Evolutionary conservation across 2,329 filamentous ascomycete species (phyloP).

Genomic region (Beauveria caledonica): DNA sequence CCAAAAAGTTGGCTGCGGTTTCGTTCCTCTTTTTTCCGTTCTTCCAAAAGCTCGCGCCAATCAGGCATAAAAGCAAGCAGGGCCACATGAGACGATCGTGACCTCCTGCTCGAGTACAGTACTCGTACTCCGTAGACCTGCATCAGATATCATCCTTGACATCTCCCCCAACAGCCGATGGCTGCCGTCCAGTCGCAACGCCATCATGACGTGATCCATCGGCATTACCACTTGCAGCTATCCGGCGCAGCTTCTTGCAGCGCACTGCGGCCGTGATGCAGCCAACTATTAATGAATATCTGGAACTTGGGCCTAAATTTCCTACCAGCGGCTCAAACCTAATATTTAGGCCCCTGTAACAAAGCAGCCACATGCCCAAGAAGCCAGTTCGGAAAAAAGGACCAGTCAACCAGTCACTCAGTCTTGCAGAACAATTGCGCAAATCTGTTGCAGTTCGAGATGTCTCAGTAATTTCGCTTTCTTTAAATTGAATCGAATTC

Average conservation of each 20-base stretch:
- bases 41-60: no score
- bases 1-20: no score
- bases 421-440: no score
- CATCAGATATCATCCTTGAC: no score
- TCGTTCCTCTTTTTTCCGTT: no score
- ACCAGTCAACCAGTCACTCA: not conserved
- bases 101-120: no score
- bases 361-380: not conserved
- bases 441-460: no score
- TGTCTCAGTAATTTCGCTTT: not conserved
- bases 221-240: not conserved
- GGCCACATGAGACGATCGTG: no score
- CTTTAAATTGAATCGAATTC: not conserved
- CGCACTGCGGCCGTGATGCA: not conserved
- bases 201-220: constrained; percentile 6
- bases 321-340: not conserved
- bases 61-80: no score
- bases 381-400: not conserved
- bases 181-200: not conserved
- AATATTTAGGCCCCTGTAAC: not conserved
- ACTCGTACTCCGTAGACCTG: no score
- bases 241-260: not conserved
- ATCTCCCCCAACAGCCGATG: not conserved
- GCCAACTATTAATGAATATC: not conserved
- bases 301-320: not conserved